Conservation (phyloP, 2,329 filamentous ascomycete species). For the Pseudovirgaria hyperparasitica region DNA sequence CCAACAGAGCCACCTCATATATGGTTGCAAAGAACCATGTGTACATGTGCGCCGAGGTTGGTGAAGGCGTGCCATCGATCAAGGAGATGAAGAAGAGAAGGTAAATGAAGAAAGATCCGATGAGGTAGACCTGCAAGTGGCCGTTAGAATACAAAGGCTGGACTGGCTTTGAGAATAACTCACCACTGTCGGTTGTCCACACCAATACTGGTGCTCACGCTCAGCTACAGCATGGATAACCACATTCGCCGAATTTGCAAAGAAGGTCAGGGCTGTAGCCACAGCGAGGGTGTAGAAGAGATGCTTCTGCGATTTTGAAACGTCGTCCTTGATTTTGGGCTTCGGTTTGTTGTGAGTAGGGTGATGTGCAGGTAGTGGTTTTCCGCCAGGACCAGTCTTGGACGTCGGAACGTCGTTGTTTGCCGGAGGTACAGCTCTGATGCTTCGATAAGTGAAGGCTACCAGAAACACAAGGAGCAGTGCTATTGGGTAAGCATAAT, state of each 20-base stretch:
- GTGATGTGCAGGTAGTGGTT: conserved; percentile 61
- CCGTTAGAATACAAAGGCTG: not conserved
- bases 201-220: conserved; percentile 63
- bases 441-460: conserved; percentile 48
- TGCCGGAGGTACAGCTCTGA: conserved; percentile 37
- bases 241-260: conserved; percentile 61
- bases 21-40: conserved; percentile 65
- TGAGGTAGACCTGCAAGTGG: conserved; percentile 63
- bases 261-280: conserved; percentile 59
- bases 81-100: conserved; percentile 76
- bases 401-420: conserved; percentile 32
- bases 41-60: conserved; percentile 64
- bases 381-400: conserved; percentile 71
- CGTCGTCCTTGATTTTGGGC: conserved; percentile 37
- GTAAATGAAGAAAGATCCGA: conserved; percentile 78
- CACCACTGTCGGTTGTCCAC: conserved; percentile 65
- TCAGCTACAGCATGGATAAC: conserved; percentile 60
- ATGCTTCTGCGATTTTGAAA: conserved; percentile 54
- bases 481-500: conserved; percentile 50
- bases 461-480: conserved; percentile 51
- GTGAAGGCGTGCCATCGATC: conserved; percentile 69
- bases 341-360: conserved; percentile 30
- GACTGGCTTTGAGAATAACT: conserved; percentile 17
- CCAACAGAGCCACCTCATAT: conserved; percentile 61
- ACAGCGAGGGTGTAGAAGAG: conserved; percentile 66